phyloP scores from a whole-genome alignment of 306 rosid genomes.

The Sechiopsis laciniata region DNA sequence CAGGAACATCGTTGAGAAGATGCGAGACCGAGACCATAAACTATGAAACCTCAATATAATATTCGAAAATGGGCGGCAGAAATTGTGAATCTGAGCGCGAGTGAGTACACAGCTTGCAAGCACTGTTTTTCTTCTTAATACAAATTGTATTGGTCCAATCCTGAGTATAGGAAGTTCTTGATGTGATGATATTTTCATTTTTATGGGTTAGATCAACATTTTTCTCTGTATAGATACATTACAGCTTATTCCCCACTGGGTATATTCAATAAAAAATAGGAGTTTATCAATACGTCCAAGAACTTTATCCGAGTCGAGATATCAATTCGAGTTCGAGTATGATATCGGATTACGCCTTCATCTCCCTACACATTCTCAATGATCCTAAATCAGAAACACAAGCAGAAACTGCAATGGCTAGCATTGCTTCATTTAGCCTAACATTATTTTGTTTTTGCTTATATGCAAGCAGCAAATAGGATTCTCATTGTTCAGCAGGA shows the following conservation, averaged over 20 bases:
- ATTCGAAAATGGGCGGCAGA: not conserved
- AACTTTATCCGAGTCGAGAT: too few relatives aligned
- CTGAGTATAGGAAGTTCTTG: not conserved
- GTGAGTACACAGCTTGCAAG: conserved; percentile 5
- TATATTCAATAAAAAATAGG: too few relatives aligned
- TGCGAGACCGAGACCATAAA: conserved; percentile 51
- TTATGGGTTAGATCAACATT: not conserved
- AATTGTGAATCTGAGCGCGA: conserved; percentile 1
- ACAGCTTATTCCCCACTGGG: not conserved
- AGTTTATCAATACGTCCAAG: too few relatives aligned
- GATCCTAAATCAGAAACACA: too few relatives aligned
- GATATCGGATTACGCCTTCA: too few relatives aligned
- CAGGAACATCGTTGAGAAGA: conserved; percentile 70
- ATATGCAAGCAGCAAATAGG: too few relatives aligned
- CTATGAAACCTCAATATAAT: conserved; percentile 5
- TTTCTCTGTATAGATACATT: conserved; percentile 4
- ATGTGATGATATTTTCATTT: not conserved
- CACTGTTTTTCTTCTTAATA: not conserved
- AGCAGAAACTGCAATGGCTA: too few relatives aligned
- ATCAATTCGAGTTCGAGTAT: too few relatives aligned
- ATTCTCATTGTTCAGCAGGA: too few relatives aligned
- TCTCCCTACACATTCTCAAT: too few relatives aligned
- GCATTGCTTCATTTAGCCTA: too few relatives aligned
- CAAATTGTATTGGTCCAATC: conserved; percentile 9
- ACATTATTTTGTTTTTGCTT: too few relatives aligned